phyloP scores from a whole-genome alignment of 2,329 filamentous ascomycete genomes.

The Aspergillus pseudotamarii region DNA sequence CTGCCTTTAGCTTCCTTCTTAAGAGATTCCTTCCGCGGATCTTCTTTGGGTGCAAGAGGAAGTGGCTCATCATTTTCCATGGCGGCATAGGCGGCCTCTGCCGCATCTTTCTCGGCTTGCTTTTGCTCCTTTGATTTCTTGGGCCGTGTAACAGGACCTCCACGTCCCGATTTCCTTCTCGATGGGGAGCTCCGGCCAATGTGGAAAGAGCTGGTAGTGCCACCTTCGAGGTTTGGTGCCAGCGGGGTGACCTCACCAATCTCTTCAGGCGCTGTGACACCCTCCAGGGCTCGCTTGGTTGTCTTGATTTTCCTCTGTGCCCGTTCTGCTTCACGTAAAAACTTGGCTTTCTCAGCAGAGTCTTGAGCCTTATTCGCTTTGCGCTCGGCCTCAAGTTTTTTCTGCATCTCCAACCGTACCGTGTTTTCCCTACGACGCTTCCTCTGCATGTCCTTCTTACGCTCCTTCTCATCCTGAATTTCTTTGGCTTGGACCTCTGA shows the following conservation, averaged over 20 bases:
- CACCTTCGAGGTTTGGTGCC: slow-evolving; percentile 80
- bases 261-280: slow-evolving; percentile 75
- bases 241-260: slow-evolving; percentile 70
- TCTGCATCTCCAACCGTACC: slow-evolving; percentile 82
- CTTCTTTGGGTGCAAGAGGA: slow-evolving; percentile 61
- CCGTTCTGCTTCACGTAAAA: slow-evolving; percentile 82
- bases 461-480: slow-evolving; percentile 92
- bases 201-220: slow-evolving; percentile 82
- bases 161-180: slow-evolving; percentile 58
- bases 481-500: slow-evolving; percentile 88
- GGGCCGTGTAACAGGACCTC: slow-evolving; percentile 60
- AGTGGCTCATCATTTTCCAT: slow-evolving; percentile 49
- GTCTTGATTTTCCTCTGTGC: slow-evolving; percentile 91
- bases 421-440: slow-evolving; percentile 95
- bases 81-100: slow-evolving; percentile 84
- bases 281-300: slow-evolving; percentile 83
- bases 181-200: slow-evolving; percentile 59
- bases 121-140: slow-evolving; percentile 85
- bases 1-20: slow-evolving; percentile 47
- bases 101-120: slow-evolving; percentile 71
- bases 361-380: slow-evolving; percentile 78
- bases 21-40: slow-evolving; percentile 47
- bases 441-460: slow-evolving; percentile 99
- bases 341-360: slow-evolving; percentile 77
- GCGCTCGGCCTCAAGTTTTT: slow-evolving; percentile 77